These are phyloP conservation scores for Aspergillus diversus DNA, from an alignment of 495 filamentous ascomycete genomes.

Conservation along the genomic window DNA sequence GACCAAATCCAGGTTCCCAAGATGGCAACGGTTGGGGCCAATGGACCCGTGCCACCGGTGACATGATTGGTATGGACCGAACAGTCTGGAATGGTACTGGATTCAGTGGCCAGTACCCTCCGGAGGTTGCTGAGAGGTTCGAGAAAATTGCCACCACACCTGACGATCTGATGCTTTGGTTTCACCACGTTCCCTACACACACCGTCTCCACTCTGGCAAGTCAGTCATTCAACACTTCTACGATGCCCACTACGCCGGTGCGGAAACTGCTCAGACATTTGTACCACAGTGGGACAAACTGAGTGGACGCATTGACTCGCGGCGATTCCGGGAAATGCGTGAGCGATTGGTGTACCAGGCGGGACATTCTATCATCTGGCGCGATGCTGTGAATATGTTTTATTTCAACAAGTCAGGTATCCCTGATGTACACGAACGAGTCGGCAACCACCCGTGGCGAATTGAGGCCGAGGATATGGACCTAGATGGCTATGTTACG, in stretches of 20 bases:
- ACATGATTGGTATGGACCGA: conserved; percentile 72
- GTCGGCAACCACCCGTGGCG: conserved; percentile 63
- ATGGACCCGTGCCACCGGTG: conserved; percentile 67
- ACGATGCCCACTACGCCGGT: conserved; percentile 70
- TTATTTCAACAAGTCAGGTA: conserved; percentile 60
- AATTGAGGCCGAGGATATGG: conserved; percentile 67
- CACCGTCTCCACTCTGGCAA: conserved; percentile 64
- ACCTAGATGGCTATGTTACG: conserved; percentile 53
- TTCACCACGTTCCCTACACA: conserved; percentile 75
- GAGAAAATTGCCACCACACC: conserved; percentile 67
- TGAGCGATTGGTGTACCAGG: conserved; percentile 63
- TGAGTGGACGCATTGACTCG: conserved; percentile 50
- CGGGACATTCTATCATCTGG: conserved; percentile 72
- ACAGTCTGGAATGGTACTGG: conserved; percentile 69
- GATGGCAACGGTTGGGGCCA: conserved; percentile 73
- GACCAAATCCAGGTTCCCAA: conserved; percentile 66
- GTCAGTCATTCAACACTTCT: conserved; percentile 78
- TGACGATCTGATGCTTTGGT: conserved; percentile 73
- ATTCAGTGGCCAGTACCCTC: conserved; percentile 66
- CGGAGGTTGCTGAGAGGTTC: conserved; percentile 57
- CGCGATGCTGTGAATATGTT: conserved; percentile 65
- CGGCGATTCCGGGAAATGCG: conserved; percentile 58
- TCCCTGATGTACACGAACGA: conserved; percentile 57
- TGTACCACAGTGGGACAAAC: conserved; percentile 52
- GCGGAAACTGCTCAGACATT: conserved; percentile 63